Evolutionary conservation across 2,329 filamentous ascomycete genomes (phyloP), one percentile per base, ranked within the genome.

Genomic region (Metarhizium album): DNA sequence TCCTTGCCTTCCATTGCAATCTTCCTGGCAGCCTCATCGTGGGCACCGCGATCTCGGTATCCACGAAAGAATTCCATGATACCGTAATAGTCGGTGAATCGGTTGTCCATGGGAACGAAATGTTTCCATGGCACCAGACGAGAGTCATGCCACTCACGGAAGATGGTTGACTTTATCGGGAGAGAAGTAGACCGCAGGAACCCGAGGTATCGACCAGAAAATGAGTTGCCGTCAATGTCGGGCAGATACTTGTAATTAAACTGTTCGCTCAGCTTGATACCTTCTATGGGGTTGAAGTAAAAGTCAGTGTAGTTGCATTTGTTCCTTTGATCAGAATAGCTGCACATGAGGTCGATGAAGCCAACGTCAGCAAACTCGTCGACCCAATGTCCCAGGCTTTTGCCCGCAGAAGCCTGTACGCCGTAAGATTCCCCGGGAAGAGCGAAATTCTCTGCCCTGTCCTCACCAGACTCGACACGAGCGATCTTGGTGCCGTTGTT

Each of bases 141-240:
- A 43, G 76, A 78, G 62, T 90, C 86, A 60, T 90, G 87, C 87
- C 87, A 93, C 64, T 93, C 87, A 20, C 79, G 75, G 68, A 83
- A 93, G 22, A 91, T 71, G 0, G 87, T 89, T 5, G 83, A 80
- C 68, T 91, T 93, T 68, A 93, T 79, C 0, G 84, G 84, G 8
- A 90, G 65, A 16, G 79, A 83, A 2, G 80, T 86, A 29, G 80
- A 86, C 33, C 78, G 74, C 23, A 91, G 69, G 63, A 90, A 89
- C 0, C 78, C 80, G 4, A 82, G 74, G 60, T 83, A 87, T 5
- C 84, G 77, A 1, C 83, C 84, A 24, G 79, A 84, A 60, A 85
- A 86, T 2, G 76, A 80, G 67, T 86, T 83, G 29, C 87, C 87
- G 64, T 91, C 87, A 51, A 91, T 77, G 62, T 93, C 87, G 0